These are phyloP conservation scores for Cladochytrium replicatum DNA, from an alignment of 192 early-diverging fungal species.

Conservation along the genomic window DNA sequence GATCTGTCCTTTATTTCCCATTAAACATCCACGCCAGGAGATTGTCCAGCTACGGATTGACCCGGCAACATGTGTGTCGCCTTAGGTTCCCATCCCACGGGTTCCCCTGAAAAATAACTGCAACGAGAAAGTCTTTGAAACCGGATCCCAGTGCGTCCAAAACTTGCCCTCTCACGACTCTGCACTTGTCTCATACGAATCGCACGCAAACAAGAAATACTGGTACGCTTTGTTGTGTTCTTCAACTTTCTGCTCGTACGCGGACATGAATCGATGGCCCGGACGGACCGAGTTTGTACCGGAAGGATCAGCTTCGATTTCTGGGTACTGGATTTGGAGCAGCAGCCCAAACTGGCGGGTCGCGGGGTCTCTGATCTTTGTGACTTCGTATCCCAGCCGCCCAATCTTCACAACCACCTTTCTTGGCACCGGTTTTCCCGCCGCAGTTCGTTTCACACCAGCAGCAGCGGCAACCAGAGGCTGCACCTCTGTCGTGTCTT, in stretches of 20 bases:
- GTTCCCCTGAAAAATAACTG: slow-evolving; percentile 86
- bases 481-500: too few species aligned
- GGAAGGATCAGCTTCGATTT: slow-evolving; percentile 66
- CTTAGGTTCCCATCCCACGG: too few species aligned
- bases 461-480: too few species aligned
- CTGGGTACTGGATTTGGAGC: slow-evolving; percentile 91
- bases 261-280: slow-evolving; percentile 90
- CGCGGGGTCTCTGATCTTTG: slow-evolving; percentile 76
- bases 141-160: slow-evolving; percentile 92
- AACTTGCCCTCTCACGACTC: slow-evolving; percentile 79
- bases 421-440: too few species aligned
- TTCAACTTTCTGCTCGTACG: slow-evolving; percentile 89
- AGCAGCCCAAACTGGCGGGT: slow-evolving; percentile 81
- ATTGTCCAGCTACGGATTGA: too few species aligned
- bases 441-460: too few species aligned
- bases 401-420: slow-evolving; percentile 89
- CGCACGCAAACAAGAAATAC: slow-evolving; percentile 89
- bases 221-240: slow-evolving; percentile 78
- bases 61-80: too few species aligned
- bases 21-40: too few species aligned
- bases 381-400: slow-evolving; percentile 80
- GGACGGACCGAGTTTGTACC: slow-evolving; percentile 81
- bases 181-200: slow-evolving; percentile 94
- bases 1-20: too few species aligned
- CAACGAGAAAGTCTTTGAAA: slow-evolving; percentile 73